Conservation (phyloP, 371 early-diverging fungal species). For the Thermomucor indicae-seudaticae region DNA sequence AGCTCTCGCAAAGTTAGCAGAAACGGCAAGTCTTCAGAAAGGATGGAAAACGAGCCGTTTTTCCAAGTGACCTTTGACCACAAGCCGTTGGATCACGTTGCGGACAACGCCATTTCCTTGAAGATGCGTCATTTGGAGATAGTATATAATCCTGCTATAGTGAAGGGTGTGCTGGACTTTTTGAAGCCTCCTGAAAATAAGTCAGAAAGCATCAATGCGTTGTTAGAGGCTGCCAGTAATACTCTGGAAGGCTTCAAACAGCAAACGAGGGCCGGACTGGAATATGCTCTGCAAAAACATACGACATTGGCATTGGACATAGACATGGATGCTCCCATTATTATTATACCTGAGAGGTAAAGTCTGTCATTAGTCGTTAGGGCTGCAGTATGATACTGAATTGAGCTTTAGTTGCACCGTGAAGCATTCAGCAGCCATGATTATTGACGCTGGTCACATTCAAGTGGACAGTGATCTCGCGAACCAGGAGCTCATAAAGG, state of each 20-base stretch:
- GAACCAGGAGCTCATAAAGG: slow-evolving; percentile 50
- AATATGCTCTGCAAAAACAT: slow-evolving; percentile 76
- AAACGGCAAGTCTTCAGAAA: no score
- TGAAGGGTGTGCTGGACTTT: slow-evolving; percentile 64
- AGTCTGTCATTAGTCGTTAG: background rate
- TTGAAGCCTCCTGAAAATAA: slow-evolving; percentile 68
- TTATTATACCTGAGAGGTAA: slow-evolving; percentile 77
- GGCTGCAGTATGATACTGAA: background rate
- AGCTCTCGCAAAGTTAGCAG: no score
- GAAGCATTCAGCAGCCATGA: slow-evolving; percentile 49
- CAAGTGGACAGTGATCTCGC: slow-evolving; percentile 70
- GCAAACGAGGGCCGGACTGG: slow-evolving; percentile 75
- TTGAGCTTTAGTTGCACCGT: slow-evolving; percentile 29
- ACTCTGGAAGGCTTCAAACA: slow-evolving; percentile 70
- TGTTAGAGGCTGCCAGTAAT: slow-evolving; percentile 67
- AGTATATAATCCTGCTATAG: slow-evolving; percentile 67
- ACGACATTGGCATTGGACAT: slow-evolving; percentile 73
- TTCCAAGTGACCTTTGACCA: slow-evolving; percentile 66
- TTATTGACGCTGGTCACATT: slow-evolving; percentile 83
- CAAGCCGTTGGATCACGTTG: slow-evolving; percentile 67
- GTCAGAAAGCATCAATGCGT: slow-evolving; percentile 50
- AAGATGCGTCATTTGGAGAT: slow-evolving; percentile 79
- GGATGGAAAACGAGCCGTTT: slow-evolving; percentile 64
- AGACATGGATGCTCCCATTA: slow-evolving; percentile 83
- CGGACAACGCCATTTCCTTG: slow-evolving; percentile 69